These are phyloP conservation scores for Tulasnella sp. DNA, from an alignment of 768 basidiomycete species.

Conservation along the genomic window DNA sequence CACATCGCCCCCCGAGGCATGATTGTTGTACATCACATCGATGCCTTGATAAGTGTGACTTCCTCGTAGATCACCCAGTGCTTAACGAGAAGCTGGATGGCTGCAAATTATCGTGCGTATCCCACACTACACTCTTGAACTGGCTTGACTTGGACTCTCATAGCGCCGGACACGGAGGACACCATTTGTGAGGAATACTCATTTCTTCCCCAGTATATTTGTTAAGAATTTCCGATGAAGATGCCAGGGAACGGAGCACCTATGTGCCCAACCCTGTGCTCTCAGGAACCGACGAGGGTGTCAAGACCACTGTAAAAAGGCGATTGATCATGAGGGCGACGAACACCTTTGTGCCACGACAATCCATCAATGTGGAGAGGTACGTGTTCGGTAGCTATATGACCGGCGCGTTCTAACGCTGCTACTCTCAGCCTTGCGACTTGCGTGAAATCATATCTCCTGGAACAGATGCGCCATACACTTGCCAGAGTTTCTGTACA, in stretches of 20 bases:
- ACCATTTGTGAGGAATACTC: slow-evolving; percentile 2
- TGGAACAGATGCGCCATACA: neutral
- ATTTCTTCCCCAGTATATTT: neutral
- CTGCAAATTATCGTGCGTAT: neutral
- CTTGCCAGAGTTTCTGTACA: neutral
- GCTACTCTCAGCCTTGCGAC: neutral
- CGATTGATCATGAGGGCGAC: neutral
- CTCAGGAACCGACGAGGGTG: neutral
- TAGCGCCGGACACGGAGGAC: slow-evolving; percentile 4
- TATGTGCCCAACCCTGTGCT: slow-evolving; percentile 1
- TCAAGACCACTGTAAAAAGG: neutral
- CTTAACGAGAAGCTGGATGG: neutral
- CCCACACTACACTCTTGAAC: neutral
- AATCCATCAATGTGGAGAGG: neutral
- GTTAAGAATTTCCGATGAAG: neutral
- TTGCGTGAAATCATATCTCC: neutral
- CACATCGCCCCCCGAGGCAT: neutral
- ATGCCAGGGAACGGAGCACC: neutral
- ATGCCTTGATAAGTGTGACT: neutral
- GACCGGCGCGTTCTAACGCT: neutral
- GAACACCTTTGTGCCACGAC: slow-evolving; percentile 2
- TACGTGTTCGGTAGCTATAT: neutral
- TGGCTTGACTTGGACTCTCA: neutral
- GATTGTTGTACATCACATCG: slow-evolving; percentile 4
- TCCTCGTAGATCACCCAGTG: neutral